These are phyloP conservation scores for Rhizodiscina lignyota DNA, from an alignment of 495 filamentous ascomycete species.

Conservation along the genomic window DNA sequence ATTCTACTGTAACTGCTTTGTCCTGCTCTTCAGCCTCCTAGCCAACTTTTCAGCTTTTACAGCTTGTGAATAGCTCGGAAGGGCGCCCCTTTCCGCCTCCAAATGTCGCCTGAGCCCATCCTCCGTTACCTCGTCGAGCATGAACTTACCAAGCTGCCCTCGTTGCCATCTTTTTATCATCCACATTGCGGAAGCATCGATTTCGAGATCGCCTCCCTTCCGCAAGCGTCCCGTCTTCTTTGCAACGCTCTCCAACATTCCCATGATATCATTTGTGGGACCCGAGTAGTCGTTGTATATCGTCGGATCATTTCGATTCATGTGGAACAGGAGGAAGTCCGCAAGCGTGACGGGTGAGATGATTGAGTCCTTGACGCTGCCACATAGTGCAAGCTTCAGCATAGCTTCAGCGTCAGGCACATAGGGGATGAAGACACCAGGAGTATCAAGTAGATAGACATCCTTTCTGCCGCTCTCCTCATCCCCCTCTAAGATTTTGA, in stretches of 20 bases:
- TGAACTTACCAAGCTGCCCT: conserved; percentile 57
- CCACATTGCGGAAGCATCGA: conserved; percentile 64
- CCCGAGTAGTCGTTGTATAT: conserved; percentile 46
- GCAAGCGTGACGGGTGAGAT: conserved; percentile 59
- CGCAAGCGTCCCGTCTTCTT: conserved; percentile 54
- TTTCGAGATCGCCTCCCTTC: conserved; percentile 56
- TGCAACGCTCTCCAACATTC: conserved; percentile 52
- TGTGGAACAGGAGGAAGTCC: conserved; percentile 73
- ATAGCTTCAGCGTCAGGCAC: conserved; percentile 71
- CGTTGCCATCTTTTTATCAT: conserved; percentile 70
- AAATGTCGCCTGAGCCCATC: conserved; percentile 31
- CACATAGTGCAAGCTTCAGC: conserved; percentile 81
- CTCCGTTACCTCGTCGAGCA: conserved; percentile 60
- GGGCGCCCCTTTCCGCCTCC: too few species aligned
- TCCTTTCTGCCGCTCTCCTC: conserved; percentile 21
- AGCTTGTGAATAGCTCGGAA: too few species aligned
- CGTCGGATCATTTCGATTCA: conserved; percentile 45
- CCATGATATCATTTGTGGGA: conserved; percentile 69
- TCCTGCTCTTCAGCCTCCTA: too few species aligned
- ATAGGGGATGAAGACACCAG: conserved; percentile 87
- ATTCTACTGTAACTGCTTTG: too few species aligned
- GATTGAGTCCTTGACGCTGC: conserved; percentile 78
- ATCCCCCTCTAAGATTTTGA: conserved; percentile 48
- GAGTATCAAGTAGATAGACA: conserved; percentile 57
- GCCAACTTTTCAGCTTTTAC: too few species aligned